These are phyloP conservation scores for Candida cerambycidarum DNA, from an alignment of 805 yeast species.

Conservation along the genomic window DNA sequence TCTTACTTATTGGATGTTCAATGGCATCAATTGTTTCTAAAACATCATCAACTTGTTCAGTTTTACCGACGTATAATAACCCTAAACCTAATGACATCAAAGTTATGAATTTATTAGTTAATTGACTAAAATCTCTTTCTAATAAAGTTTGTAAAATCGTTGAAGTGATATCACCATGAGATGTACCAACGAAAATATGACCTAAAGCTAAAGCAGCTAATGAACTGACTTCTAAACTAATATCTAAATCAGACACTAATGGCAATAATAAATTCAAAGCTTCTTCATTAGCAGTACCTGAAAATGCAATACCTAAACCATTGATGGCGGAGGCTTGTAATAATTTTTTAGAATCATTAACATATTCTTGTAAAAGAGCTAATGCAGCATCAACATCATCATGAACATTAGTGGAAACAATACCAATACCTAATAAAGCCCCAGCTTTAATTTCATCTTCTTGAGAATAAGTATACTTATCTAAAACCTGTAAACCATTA, in stretches of 20 bases:
- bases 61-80: constrained; percentile 86
- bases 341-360: constrained; percentile 59
- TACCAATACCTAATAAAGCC: constrained; percentile 92
- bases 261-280: constrained; percentile 77
- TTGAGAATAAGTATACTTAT: constrained; percentile 80
- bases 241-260: constrained; percentile 71
- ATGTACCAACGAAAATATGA: constrained; percentile 92
- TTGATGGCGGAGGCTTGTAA: constrained; percentile 79
- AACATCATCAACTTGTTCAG: constrained; percentile 92
- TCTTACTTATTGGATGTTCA: constrained; percentile 89
- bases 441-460: constrained; percentile 94
- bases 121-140: constrained; percentile 77
- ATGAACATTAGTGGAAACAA: constrained; percentile 87
- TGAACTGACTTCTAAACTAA: constrained; percentile 75
- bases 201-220: constrained; percentile 91
- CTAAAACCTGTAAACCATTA: constrained; percentile 87
- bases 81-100: constrained; percentile 93
- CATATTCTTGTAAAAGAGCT: constrained; percentile 80
- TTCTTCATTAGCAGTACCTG: constrained; percentile 89
- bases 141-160: constrained; percentile 85
- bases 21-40: constrained; percentile 91
- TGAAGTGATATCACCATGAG: constrained; percentile 93
- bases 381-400: constrained; percentile 94
- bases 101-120: constrained; percentile 82
- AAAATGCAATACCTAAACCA: constrained; percentile 92